phyloP scores from a whole-genome alignment of 78 protist genomes.

The Monosiga brevicollis region DNA sequence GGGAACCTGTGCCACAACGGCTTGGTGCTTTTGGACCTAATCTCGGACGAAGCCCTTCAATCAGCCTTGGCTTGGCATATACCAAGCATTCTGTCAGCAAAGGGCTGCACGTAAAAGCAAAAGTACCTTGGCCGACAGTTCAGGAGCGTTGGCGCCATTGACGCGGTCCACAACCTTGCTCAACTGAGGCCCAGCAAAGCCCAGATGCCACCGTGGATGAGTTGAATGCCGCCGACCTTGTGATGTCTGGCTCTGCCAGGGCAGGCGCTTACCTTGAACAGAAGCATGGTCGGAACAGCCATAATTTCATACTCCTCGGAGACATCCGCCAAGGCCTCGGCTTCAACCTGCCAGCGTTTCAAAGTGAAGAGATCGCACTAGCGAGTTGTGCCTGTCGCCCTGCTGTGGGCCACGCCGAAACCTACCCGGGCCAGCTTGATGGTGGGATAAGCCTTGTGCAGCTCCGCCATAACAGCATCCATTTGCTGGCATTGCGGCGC shows the following conservation, averaged over 20 bases:
- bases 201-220: background rate
- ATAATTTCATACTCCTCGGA: conserved; percentile 40
- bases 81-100: no score
- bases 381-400: no score
- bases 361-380: no score
- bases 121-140: no score
- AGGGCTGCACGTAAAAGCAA: no score
- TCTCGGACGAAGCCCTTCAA: no score
- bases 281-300: conserved; percentile 54
- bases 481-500: conserved; percentile 50
- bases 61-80: no score
- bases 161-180: background rate
- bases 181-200: background rate
- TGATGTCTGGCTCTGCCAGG: no score
- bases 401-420: no score
- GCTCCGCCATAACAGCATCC: conserved; percentile 45
- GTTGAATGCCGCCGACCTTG: background rate
- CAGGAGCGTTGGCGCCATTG: conserved; percentile 11
- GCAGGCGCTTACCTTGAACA: conserved; percentile 34
- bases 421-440: conserved; percentile 35
- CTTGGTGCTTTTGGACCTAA: no score
- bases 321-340: conserved; percentile 47
- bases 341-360: conserved; percentile 50
- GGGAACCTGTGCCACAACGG: no score
- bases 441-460: conserved; percentile 28